These are phyloP conservation scores for Penicillium sp. DNA, from an alignment of 2,329 filamentous ascomycete species.

Conservation along the genomic window DNA sequence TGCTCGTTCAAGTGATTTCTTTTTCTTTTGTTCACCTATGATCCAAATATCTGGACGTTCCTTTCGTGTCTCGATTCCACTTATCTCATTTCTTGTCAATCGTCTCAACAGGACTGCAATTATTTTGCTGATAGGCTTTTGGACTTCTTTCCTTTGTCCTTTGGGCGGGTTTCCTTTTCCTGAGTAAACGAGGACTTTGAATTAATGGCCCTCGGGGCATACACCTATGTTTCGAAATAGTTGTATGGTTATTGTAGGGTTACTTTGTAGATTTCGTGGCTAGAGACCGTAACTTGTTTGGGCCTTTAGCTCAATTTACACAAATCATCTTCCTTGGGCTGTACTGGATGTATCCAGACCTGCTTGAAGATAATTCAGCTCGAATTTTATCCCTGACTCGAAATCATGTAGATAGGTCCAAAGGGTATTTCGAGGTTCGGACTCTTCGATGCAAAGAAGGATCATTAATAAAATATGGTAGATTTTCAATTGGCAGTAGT, in stretches of 20 bases:
- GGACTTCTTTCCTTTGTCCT: not conserved
- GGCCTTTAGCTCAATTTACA: no score
- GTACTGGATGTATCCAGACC: no score
- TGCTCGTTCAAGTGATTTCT: constrained; percentile 1
- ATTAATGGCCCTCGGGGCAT: not conserved
- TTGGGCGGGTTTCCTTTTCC: not conserved
- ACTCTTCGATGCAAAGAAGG: no score
- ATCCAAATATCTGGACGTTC: constrained; percentile 5
- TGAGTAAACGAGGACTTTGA: not conserved
- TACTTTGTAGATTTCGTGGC: no score
- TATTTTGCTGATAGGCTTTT: not conserved
- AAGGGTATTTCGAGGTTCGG: no score
- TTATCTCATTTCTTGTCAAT: not conserved
- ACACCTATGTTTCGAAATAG: not conserved
- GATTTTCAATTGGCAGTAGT: no score
- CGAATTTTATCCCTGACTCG: no score
- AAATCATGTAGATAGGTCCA: no score
- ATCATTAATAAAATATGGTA: no score
- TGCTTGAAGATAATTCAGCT: no score
- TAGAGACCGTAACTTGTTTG: no score
- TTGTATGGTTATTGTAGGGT: not conserved
- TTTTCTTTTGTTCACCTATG: constrained; percentile 10
- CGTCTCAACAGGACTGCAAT: not conserved
- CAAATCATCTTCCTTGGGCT: no score
- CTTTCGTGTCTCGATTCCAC: not conserved